A percentile compares a stretch with the other conserved stretches of the same genome.
Evolutionary conservation across 495 filamentous ascomycete species (phyloP).

Genomic region (Neurospora sp.): DNA sequence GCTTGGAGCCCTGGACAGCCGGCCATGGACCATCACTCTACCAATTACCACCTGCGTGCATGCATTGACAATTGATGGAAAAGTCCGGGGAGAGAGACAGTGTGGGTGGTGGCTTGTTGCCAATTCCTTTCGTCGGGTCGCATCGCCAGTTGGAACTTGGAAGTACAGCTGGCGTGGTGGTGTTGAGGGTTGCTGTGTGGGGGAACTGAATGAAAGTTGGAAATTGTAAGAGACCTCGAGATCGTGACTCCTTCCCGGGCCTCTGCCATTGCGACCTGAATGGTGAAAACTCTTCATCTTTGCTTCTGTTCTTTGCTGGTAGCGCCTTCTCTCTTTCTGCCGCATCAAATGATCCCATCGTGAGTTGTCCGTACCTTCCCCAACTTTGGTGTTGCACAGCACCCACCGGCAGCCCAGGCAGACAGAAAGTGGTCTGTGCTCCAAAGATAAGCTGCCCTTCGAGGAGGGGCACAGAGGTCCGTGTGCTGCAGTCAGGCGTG

Average conservation of each 20-base stretch:
- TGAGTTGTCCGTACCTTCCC: neutral
- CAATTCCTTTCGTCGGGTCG: neutral
- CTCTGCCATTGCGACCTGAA: neutral
- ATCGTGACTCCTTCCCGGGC: neutral
- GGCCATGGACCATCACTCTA: neutral
- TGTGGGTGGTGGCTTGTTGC: neutral
- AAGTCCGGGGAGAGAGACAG: neutral
- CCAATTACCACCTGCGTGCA: neutral
- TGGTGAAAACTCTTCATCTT: neutral
- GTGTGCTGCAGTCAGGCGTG: neutral
- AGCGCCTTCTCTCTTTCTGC: neutral
- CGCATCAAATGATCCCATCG: neutral
- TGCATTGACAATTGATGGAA: neutral
- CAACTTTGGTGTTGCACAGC: neutral
- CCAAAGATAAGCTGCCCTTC: neutral
- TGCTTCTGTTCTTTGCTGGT: neutral
- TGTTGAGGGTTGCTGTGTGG: neutral
- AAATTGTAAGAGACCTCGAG: neutral
- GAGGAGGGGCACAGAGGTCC: neutral
- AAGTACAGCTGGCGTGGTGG: neutral
- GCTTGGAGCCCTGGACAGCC: neutral
- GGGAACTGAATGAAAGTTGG: neutral
- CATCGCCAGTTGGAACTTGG: neutral
- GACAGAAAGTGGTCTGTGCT: neutral
- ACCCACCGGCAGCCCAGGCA: neutral